These are phyloP conservation scores for Dictyostelium citrinum DNA, from an alignment of 78 protist genomes.

Conservation along the genomic window DNA sequence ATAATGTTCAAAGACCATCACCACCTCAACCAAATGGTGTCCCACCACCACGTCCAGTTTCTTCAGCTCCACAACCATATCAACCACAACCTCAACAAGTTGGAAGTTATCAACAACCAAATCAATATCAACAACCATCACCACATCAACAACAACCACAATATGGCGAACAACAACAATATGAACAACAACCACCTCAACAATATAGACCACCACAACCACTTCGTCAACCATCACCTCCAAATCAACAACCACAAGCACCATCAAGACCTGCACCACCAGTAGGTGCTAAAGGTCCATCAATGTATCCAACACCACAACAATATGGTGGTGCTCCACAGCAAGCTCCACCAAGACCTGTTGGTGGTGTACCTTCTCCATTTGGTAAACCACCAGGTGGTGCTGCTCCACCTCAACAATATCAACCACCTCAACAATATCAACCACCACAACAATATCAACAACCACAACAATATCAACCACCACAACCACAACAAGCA, in stretches of 20 bases:
- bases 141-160: slow-evolving; percentile 12
- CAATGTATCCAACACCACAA: not conserved
- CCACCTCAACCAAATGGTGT: not conserved
- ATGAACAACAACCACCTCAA: not conserved
- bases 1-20: not conserved
- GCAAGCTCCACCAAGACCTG: not conserved
- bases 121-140: slow-evolving; percentile 14
- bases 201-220: slow-evolving; percentile 52
- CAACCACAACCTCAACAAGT: slow-evolving; percentile 34
- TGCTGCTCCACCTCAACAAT: not conserved
- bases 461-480: slow-evolving; percentile 28
- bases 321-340: not conserved
- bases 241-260: not conserved
- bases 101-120: not conserved
- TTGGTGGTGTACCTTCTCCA: not conserved
- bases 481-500: not conserved
- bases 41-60: not conserved
- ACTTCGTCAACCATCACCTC: not conserved
- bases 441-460: not conserved
- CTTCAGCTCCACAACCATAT: slow-evolving; percentile 36
- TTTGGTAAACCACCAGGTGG: not conserved
- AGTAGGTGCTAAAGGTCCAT: not conserved
- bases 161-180: slow-evolving; percentile 11
- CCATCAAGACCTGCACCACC: slow-evolving; percentile 21
- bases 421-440: not conserved